These are phyloP conservation scores for Gaeumannomyces tritici DNA, from an alignment of 2,329 filamentous ascomycete genomes.

Conservation along the genomic window DNA sequence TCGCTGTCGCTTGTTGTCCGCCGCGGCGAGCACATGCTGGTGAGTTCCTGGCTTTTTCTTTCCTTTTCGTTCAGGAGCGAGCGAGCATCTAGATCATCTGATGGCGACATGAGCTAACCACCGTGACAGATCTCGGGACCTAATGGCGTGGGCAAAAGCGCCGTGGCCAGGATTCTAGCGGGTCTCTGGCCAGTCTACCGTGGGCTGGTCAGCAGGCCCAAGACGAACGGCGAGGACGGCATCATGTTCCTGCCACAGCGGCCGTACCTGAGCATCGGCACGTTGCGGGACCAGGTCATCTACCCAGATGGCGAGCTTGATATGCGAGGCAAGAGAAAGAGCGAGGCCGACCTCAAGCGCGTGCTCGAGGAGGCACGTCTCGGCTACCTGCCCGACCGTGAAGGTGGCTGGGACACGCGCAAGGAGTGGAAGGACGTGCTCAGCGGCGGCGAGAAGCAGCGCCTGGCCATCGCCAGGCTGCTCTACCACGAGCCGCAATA, in stretches of 20 bases:
- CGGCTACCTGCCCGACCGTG: constrained; percentile 81
- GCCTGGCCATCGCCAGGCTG: constrained; percentile 81
- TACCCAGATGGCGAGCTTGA: constrained; percentile 93
- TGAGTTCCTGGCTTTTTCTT: constrained; percentile 18
- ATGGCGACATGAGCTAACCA: neutral
- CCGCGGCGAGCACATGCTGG: constrained; percentile 80
- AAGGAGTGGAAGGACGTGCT: constrained; percentile 99
- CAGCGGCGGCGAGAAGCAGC: constrained; percentile 95
- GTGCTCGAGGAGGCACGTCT: constrained; percentile 77
- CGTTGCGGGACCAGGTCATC: constrained; percentile 91
- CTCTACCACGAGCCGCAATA: constrained; percentile 93
- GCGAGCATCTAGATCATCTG: neutral
- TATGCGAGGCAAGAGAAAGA: constrained; percentile 73
- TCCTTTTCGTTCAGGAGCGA: neutral
- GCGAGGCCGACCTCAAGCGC: constrained; percentile 66
- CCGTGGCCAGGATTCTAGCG: constrained; percentile 77
- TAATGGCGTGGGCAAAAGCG: constrained; percentile 89
- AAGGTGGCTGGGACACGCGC: constrained; percentile 92
- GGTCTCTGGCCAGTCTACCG: constrained; percentile 96
- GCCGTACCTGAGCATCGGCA: constrained; percentile 85
- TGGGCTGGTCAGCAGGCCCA: constrained; percentile 80
- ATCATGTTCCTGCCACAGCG: constrained; percentile 98
- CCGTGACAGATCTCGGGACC: constrained; percentile 65
- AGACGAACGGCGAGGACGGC: constrained; percentile 70
- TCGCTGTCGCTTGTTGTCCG: constrained; percentile 83